Conservation (phyloP, 208 protist genomes). For the Leishmania tarentolae region DNA sequence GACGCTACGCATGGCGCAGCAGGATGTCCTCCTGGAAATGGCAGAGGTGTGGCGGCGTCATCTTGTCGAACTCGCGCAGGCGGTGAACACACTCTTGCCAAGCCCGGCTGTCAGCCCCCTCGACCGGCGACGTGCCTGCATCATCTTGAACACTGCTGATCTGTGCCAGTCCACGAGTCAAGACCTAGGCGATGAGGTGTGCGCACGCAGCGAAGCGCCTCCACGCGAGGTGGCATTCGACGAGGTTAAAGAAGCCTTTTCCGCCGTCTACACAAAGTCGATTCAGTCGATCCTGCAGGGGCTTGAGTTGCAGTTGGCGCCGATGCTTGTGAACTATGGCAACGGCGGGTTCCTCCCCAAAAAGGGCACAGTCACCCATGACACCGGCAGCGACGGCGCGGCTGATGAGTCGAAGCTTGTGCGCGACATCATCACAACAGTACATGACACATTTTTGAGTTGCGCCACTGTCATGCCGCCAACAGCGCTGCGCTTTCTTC, state of each 20-base stretch:
- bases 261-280: constrained; percentile 59
- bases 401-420: constrained; percentile 67
- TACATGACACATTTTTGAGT: constrained; percentile 72
- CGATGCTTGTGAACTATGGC: constrained; percentile 66
- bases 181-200: constrained; percentile 83
- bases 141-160: constrained; percentile 89
- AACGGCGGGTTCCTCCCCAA: constrained; percentile 59
- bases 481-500: constrained; percentile 74
- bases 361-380: constrained; percentile 10
- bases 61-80: constrained; percentile 60
- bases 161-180: constrained; percentile 76
- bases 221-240: constrained; percentile 78
- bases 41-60: constrained; percentile 80
- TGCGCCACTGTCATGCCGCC: constrained; percentile 64
- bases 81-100: constrained; percentile 39
- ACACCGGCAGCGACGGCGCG: constrained; percentile 15
- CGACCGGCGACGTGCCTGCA: constrained; percentile 75
- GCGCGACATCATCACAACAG: constrained; percentile 52
- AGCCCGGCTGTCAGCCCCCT: constrained; percentile 44
- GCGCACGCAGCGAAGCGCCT: constrained; percentile 60
- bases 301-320: constrained; percentile 47
- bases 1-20: constrained; percentile 79
- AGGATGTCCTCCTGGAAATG: constrained; percentile 89
- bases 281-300: constrained; percentile 76
- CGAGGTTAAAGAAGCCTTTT: constrained; percentile 74